Evolutionary conservation across 305 asterid genomes (phyloP).

Genomic region (Solanum hybrid): DNA sequence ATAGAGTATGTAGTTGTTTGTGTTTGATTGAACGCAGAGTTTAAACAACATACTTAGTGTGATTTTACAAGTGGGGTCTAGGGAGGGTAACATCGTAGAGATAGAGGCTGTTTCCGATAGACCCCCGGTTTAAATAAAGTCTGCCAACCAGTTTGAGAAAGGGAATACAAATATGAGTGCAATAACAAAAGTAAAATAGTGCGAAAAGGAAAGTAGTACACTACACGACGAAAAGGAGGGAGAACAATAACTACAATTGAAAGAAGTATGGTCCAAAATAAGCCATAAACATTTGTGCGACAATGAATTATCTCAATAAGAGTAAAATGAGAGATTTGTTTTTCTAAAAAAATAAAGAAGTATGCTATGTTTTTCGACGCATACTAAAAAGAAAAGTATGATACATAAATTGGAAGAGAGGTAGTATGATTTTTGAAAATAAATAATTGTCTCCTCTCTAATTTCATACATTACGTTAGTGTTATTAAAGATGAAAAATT

Average conservation of each 20-base stretch:
- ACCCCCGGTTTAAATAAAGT: not conserved
- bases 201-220: not conserved
- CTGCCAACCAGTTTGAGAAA: not conserved
- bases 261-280: not conserved
- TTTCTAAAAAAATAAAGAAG: not conserved
- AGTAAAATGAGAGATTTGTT: not conserved
- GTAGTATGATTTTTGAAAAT: not conserved
- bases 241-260: not conserved
- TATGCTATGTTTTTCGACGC: not conserved
- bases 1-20: not conserved
- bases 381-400: not conserved
- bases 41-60: not conserved
- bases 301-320: not conserved
- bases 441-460: not conserved
- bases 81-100: not conserved
- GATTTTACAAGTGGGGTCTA: not conserved
- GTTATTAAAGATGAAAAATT: not conserved
- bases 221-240: not conserved
- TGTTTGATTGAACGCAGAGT: not conserved
- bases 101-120: not conserved
- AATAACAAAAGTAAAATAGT: not conserved
- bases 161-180: not conserved
- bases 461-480: not conserved
- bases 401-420: not conserved
- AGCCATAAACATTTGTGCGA: not conserved